Evolutionary conservation across 2,329 filamentous ascomycete species (phyloP).

Genomic region (Beauveria australis): DNA sequence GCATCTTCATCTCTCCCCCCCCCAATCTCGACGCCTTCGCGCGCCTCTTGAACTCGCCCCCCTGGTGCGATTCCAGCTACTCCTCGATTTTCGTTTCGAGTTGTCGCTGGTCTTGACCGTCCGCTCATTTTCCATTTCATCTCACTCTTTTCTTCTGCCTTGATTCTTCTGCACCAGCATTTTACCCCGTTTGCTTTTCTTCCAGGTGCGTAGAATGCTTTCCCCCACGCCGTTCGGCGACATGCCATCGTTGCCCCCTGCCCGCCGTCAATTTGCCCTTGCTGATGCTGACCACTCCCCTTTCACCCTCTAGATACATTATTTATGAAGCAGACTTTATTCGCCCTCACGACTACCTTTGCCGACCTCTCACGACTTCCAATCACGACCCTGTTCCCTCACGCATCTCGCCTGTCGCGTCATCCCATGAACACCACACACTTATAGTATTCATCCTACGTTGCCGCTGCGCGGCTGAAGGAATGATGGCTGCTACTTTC

Average conservation of each 20-base stretch:
- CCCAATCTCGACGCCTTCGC: conserved; percentile 11
- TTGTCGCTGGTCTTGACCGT: conserved; percentile 53
- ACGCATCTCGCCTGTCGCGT: conserved; percentile 13
- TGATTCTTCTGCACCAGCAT: conserved; percentile 16
- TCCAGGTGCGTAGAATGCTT: conserved; percentile 11
- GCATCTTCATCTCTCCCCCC: conserved; percentile 17
- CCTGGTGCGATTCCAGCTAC: conserved; percentile 51
- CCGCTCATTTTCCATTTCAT: conserved; percentile 41
- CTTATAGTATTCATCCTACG: conserved; percentile 22
- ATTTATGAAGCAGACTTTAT: conserved; percentile 14
- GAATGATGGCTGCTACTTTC: conserved; percentile 35
- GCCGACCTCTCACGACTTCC: conserved; percentile 4
- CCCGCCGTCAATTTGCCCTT: conserved; percentile 2
- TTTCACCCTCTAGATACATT: conserved; percentile 10
- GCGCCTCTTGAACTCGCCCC: conserved; percentile 13
- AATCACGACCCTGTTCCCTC: conserved; percentile 9
- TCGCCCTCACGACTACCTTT: conserved; percentile 6
- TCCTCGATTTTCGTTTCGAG: conserved; percentile 32
- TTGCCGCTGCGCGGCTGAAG: conserved; percentile 41
- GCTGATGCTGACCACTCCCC: background rate
- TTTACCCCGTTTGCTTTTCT: conserved; percentile 16
- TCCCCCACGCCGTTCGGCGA: background rate
- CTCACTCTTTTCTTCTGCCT: conserved; percentile 18
- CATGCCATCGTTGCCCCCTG: background rate
- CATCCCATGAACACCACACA: conserved; percentile 31